These are phyloP conservation scores for Monosporozyma yasuniensis DNA, from an alignment of 805 yeast species.

Conservation along the genomic window DNA sequence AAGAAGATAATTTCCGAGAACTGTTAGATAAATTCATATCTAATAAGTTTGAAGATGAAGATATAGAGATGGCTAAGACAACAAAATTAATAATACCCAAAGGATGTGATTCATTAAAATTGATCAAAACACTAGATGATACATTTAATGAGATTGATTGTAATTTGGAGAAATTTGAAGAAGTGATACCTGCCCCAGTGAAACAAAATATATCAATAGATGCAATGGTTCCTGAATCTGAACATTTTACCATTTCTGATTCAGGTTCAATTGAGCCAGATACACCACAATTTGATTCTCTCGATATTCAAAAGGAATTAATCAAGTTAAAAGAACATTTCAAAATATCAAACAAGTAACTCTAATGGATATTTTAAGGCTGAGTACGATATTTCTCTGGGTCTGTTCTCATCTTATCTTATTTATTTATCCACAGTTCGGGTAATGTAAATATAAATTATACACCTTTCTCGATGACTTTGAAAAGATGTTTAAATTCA, in stretches of 20 bases:
- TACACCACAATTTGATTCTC: neutral
- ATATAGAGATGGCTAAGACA: constrained; percentile 11
- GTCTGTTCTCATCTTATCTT: no score
- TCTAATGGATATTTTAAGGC: neutral
- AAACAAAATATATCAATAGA: neutral
- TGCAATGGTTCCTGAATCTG: neutral
- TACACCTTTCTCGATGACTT: neutral
- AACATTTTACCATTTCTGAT: neutral
- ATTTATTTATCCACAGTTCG: neutral
- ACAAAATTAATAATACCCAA: constrained; percentile 34
- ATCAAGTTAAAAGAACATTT: neutral
- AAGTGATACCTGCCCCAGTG: neutral
- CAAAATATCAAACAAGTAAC: neutral
- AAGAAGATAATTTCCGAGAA: neutral
- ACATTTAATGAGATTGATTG: constrained; percentile 19
- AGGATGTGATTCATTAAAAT: constrained; percentile 45
- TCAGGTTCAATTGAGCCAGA: neutral
- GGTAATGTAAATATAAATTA: neutral
- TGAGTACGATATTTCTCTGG: no score
- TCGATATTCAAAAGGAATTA: neutral
- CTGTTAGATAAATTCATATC: neutral
- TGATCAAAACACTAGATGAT: constrained; percentile 36
- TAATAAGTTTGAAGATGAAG: constrained; percentile 3
- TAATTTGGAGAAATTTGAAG: neutral
- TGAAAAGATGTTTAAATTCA: neutral